Evolutionary conservation across 1,284 basidiomycete species (phyloP), one percentile per base, ranked within the genome.

Genomic region (Megacollybia platyphylla): DNA sequence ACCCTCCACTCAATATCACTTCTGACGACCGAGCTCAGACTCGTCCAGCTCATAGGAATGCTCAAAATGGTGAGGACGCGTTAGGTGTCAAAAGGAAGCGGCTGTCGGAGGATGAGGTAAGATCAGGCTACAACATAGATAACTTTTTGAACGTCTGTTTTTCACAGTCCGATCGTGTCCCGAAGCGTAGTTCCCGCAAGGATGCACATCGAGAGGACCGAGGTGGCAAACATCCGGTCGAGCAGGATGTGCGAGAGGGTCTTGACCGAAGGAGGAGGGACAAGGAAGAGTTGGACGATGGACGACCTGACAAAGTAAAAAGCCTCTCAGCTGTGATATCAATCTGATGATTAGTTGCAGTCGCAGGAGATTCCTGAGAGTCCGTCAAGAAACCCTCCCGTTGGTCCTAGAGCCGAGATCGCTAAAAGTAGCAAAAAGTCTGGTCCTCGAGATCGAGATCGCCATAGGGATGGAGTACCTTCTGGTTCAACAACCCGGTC

Each of bases 121-220:
- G 78, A 65, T 31, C 36, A 44, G 17, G 15, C 41, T 48, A 43
- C 36, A 46, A 29, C 46, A 32, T 29, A 31, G 39, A 53, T 45
- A 39, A 45, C 54, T 45, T 41, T 18, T 45, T 42, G 15, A 48
- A 45, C 32, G 36, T 32, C 43, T 45, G 48, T 51, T 45, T 42
- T 35, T 35, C 40, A 6, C 50, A 86, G 81, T 61, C 72, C 46
- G 84, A 87, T 43, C 72, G 84, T 47, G 67, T 68, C 36, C 71
- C 76, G 9, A 87, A 87, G 55, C 77, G 83, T 27, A 71, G 73
- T 43, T 79, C 82, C 46, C 76, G 84, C 39, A 83, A 82, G 54
- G 83, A 86, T 5, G 62, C 71, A 24, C 79, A 85, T 52, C 73
- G 82, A 44, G 83, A 86, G 46, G 83, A 86, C 28, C 68, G 82